Conservation (phyloP, 2,329 filamentous ascomycete genomes). For the Cladosporium sp. region DNA sequence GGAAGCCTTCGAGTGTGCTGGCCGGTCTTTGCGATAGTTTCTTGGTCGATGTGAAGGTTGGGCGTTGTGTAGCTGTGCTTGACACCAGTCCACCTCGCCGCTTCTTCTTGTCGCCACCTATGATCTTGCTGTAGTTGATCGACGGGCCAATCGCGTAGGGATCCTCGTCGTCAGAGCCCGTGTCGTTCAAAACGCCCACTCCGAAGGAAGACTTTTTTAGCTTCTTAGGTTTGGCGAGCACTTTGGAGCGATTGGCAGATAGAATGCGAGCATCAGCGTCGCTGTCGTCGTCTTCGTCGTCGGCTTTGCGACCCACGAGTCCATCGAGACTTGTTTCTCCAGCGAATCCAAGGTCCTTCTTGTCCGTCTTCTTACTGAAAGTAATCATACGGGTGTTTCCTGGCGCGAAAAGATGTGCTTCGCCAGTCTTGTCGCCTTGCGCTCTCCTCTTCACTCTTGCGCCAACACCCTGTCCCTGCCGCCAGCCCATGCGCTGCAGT, state of each 20-base stretch:
- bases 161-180: conserved; percentile 91
- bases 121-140: conserved; percentile 80
- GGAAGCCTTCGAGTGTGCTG: conserved; percentile 48
- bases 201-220: conserved; percentile 75
- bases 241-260: conserved; percentile 34
- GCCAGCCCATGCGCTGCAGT: conserved; percentile 92
- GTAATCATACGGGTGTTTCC: conserved; percentile 71
- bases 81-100: conserved; percentile 33
- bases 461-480: conserved; percentile 87
- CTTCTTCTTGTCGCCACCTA: conserved; percentile 77
- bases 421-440: conserved; percentile 60
- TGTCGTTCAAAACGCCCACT: conserved; percentile 86
- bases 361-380: conserved; percentile 65
- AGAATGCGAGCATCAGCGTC: conserved; percentile 35
- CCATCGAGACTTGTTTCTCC: conserved; percentile 57
- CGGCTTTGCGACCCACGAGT: conserved; percentile 34
- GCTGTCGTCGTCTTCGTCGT: conserved; percentile 36
- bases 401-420: conserved; percentile 77
- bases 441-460: conserved; percentile 78
- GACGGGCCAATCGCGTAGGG: conserved; percentile 88
- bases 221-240: conserved; percentile 39
- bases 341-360: conserved; percentile 68
- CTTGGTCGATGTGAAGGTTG: conserved; percentile 75
- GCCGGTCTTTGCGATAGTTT: conserved; percentile 13
- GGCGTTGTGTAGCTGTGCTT: conserved; percentile 48